Percentiles rank a stretch among this genome's conserved stretches.
Evolutionary conservation across 164 flowering plant genomes (phyloP).

Genomic region (Aristolochia fimbriata): DNA sequence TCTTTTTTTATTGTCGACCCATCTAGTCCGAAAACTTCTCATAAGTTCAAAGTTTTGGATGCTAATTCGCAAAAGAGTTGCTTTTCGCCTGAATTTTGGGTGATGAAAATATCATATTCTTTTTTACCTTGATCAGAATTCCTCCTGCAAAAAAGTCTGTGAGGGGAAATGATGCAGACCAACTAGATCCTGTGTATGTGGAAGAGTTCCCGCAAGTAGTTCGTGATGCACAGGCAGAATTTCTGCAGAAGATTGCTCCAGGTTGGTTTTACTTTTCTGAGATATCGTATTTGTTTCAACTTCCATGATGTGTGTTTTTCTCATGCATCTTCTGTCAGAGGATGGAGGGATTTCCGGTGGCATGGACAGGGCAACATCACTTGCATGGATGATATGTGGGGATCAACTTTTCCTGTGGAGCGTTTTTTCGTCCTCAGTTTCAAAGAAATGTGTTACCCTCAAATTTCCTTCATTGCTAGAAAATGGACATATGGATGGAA

Average conservation of each 20-base stretch:
- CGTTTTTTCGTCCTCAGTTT: slow-evolving; percentile 46
- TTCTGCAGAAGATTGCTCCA: slow-evolving; percentile 30
- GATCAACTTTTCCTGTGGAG: slow-evolving; percentile 65
- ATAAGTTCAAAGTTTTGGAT: background rate
- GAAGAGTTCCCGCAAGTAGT: slow-evolving; percentile 84
- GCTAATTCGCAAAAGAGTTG: background rate
- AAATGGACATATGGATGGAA: slow-evolving; percentile 23
- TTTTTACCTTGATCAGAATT: slow-evolving; percentile 26
- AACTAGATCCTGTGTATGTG: slow-evolving; percentile 67
- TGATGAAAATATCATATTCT: background rate
- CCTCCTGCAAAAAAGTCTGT: slow-evolving; percentile 41
- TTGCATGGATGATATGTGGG: slow-evolving; percentile 77
- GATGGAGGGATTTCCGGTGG: slow-evolving; percentile 61
- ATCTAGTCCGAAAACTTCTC: background rate
- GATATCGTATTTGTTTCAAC: background rate
- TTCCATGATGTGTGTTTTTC: background rate
- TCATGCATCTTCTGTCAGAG: slow-evolving; percentile 19
- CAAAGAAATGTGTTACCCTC: slow-evolving; percentile 48
- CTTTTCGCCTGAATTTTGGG: background rate
- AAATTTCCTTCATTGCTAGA: slow-evolving; percentile 34
- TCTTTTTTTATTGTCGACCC: background rate
- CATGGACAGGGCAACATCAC: slow-evolving; percentile 59
- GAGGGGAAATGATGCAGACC: slow-evolving; percentile 39
- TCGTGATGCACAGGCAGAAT: slow-evolving; percentile 60
- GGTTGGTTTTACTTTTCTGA: slow-evolving; percentile 29